Evolutionary conservation across 208 protist genomes (phyloP), one percentile per base, ranked within the genome.

Genomic region (Phytomonas sp.): DNA sequence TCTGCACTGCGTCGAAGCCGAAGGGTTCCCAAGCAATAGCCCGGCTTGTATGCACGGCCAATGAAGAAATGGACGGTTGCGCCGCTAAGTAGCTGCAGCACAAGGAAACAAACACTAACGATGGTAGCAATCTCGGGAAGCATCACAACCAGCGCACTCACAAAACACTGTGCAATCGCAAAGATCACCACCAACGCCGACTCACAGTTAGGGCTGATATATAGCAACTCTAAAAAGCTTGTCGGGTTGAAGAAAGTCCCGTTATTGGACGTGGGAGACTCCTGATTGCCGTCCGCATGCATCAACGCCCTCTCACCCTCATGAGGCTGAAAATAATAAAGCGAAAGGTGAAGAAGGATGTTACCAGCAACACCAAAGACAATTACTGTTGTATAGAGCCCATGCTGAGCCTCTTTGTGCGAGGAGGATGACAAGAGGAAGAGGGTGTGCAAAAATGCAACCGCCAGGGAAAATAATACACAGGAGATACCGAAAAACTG

Each of bases 401-500:
- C 88, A 37, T 73, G 78, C 31, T 82, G 74, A 0, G 73, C 60
- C 46, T 66, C 53, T 17, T 51, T 51, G 13, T 17, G 40, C 40
- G 40, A 51, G 20, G 3, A 20, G 9, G 13, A 51, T 6, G 40
- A 51, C 20, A 51, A 51, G 13, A 51, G 40, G 40, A 51, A 51
- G 13, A 51, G 40, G 40, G 40, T 51, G 13, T 51, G 13, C 13
- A 17, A 46, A 37, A 67, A 29, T 7, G 69, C 68, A 17, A 74
- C 20, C 9, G 81, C 62, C 51, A 86, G 66, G 8, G 74, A 68
- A 17, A 71, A 26, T 9, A 70, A 63, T 8, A 91, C 51, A 31
- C 68, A 74, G 17, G 74, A 71, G 60, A 87, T 75, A n/a, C 88
- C 88, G 66, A 87, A 75, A 64, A 73, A 68, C 74, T 96, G 90